Conservation (phyloP, 1,284 basidiomycete genomes). For the Amylostereum areolatum region DNA sequence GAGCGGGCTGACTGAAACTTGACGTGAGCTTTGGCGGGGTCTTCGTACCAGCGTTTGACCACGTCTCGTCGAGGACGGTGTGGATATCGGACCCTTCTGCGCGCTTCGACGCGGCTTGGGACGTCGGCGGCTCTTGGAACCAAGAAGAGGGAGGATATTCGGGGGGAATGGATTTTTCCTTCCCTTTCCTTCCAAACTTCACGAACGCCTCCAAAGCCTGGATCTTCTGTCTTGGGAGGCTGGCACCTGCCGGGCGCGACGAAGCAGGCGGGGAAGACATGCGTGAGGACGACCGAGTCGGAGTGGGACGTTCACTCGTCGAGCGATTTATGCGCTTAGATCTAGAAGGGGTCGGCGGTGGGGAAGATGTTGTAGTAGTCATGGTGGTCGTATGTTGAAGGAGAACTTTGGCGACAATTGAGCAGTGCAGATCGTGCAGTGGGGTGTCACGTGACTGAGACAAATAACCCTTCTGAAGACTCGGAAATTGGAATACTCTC, state of each 20-base stretch:
- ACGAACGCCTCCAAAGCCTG: conserved; percentile 14
- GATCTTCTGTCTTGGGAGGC: conserved; percentile 8
- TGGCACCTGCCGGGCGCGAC: background rate
- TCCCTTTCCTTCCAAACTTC: conserved; percentile 12
- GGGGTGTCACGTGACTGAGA: too few relatives aligned
- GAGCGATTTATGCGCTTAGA: too few relatives aligned
- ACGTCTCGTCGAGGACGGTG: background rate
- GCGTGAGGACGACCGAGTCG: background rate
- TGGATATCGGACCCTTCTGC: background rate
- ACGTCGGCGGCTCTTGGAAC: background rate
- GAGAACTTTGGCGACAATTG: too few relatives aligned
- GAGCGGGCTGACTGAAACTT: background rate
- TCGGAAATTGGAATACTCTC: too few relatives aligned
- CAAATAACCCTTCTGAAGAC: too few relatives aligned
- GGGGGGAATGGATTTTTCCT: conserved; percentile 1
- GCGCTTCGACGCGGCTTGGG: background rate
- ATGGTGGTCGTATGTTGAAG: too few relatives aligned
- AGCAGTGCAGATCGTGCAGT: too few relatives aligned
- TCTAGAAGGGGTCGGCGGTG: too few relatives aligned
- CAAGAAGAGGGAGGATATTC: conserved; percentile 8
- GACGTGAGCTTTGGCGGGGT: background rate
- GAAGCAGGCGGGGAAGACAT: background rate
- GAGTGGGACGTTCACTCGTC: background rate
- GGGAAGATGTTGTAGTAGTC: too few relatives aligned
- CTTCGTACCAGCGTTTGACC: background rate